Evolutionary conservation across 345 rosid genomes (phyloP), one percentile per base, ranked within the genome.

Genomic region (Brassica juncea): DNA sequence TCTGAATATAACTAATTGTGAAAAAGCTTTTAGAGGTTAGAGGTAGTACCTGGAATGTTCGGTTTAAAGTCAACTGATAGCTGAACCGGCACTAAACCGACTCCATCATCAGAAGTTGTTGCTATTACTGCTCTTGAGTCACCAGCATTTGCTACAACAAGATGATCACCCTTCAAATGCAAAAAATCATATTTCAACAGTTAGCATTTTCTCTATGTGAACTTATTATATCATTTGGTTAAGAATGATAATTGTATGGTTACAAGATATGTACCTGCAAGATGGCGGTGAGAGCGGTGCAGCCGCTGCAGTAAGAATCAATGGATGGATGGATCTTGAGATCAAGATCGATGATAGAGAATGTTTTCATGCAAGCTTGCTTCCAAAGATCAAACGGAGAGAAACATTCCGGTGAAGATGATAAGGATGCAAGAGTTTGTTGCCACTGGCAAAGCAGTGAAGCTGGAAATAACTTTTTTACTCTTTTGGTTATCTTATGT

Each of bases 71-170:
- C 98, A 2, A 92, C 75, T 4, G 93, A 89, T 9, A 90, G 94
- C 85, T 94, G 97, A 84, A 89, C 78, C 25, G 98, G 87, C 4
- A 80, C 91, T 71, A 92, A 84, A 42, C 91, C 88, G 59, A 81
- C 84, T 49, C 85, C 89, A 2, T 83, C 77, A 64, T 80, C 82
- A 14, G 84, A 77, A 76, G 83, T 84, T 12, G 91, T 88, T 28
- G 92, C 97, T 68, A 92, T 64, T 1, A 94, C 90, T 16, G 97
- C 99, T 70, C 97, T 82, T 44, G 91, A 92, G 82, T 94, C 99
- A 8, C 97, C 97, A 4, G 88, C 87, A 32, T 92, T 92, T 73
- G 97, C 94, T 68, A 91, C 65, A 2, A 88, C 79, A 34, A 92
- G 89, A 77, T 88, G 89, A 47, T 89, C 75, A 70, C 79, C 79